Evolutionary conservation across 2,329 filamentous ascomycete species (phyloP), one percentile per base, ranked within the genome.

Genomic region (Seiridium cupressi): DNA sequence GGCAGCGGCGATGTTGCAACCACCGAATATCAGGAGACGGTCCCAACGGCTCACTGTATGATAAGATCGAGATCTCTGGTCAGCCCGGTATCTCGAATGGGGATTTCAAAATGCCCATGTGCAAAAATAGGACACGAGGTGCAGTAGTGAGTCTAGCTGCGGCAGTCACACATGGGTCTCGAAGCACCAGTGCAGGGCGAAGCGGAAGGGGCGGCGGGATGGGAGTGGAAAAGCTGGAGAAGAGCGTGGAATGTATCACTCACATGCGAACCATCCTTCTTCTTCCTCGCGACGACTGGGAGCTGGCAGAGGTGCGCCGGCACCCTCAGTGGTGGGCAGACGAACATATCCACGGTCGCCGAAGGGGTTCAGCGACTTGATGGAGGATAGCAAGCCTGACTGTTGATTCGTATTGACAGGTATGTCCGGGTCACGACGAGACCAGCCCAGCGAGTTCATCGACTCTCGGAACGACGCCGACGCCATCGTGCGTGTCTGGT

Each of bases 391-490:
- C 59, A 98, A 81, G 35, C 92, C 90, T 63, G 86, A 88, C 70
- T 87, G 85, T 68, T 88, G 85, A 64, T 81, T 81, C 53, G 89
- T 95, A 76, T 86, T 90, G 69, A 90, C 88, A 65, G 92, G 88
- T 58, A 90, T 80, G 70, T 96, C 91, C 65, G 86, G 76, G 61
- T 93, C 89, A 71, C 94, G 87, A 68, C 94, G 90, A 71, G 92
- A 92, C 95, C 95, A 98, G 63, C 95, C 95, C 70, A 98, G 79
- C 61, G 92, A 95, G 81, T 92, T 96, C 83, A 98, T 93, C 31
- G 92, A 96, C 77, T 97, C 92, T 73, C 93, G 88, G 76, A 99
- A 98, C 51, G 92, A 91, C 67, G 88, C 82, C 66, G 93, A 94
- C 63, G 93, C 90, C 93, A 97, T 97, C 64, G 62, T 75, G 61